Evolutionary conservation across 306 rosid species (phyloP), one percentile per base, ranked within the genome.

Genomic region (Prunus armeniaca): DNA sequence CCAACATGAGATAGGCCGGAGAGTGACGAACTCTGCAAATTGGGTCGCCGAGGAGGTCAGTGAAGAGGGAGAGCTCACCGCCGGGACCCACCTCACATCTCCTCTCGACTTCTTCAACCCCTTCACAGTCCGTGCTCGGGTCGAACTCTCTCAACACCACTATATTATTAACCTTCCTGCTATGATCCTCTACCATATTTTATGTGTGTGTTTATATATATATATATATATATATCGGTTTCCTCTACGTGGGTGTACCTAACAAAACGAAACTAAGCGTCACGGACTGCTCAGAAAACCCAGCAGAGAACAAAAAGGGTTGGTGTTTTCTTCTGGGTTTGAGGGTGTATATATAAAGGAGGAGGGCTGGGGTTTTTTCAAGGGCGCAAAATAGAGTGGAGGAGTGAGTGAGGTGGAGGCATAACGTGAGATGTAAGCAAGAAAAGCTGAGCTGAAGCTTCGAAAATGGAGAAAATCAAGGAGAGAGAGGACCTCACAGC

Each of bases 21-120:
- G 99, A 92, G 85, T 95, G 83, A 65, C 99, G 99, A 85, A 95
- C 97, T 82, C 99, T 80, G 90, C 96, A 95, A 79, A 95, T 90
- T 11, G 99, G 99, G 84, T 95, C 99, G 54, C 99, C 93, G 22
- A 85, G 82, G 77, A 90, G 87, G 89, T 95, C 96, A 30, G 97
- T 95, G 79, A 89, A 92, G 66, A 95, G 86, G 25, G 91, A 86
- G 66, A 88, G 82, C 71, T 91, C 88, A 61, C 91, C 95, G 58
- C 87, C 87, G 71, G 97, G 85, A 14, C 99, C 97, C 52, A 90
- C 96, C 27, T 90, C 97, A 12, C 99, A 95, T n/a, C 81, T 78
- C 34, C 85, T 82, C 82, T 95, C 99, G 1, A 95, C 95, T 2
- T 81, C 90, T 78, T 92, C 96, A 0, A 92, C 97, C 22, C 67